Evolutionary conservation across 495 filamentous ascomycete species (phyloP), one percentile per base, ranked within the genome.

Genomic region (Aeminium ludgeri): DNA sequence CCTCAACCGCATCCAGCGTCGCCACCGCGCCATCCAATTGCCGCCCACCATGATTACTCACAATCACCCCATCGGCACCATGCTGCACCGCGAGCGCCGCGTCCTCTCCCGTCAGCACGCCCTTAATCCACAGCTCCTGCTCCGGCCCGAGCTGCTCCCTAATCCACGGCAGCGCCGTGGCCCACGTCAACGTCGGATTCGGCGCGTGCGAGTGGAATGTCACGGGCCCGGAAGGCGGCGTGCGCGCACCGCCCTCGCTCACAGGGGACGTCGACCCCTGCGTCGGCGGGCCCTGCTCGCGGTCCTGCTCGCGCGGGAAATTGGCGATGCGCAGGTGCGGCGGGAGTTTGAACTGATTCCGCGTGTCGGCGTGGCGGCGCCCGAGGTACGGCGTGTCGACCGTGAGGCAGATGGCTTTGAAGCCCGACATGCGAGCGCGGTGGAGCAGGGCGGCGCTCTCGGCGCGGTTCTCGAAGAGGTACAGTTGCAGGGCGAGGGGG

Each of bases 21-120:
- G 40, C 50, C 11, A 56, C 35, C 20, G 63, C 45, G 10, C 60
- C 59, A 30, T 62, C 57, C n/a, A 61, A 43, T 38, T 61, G 59
- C 45, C 68, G 50, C 3, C 68, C 68, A 2, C 67, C 68, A 38
- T 72, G 69, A 29, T 72, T 70, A 1, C 62, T 65, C 5, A 63
- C 54, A 2, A 61, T 52, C 18, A 63, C 56, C n/a, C 60, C 60
- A 19, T 52, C 42, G 12, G 59, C 45, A 1, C 50, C 37, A 30
- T 58, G 51, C 18, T 56, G 52, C 2, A 63, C 40, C 1, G 57
- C 57, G 1, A 66, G 37, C 10, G 50, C 27, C 0, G 60, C 57
- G 39, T 63, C 60, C 42, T 57, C 68, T 1, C 63, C 66, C 2
- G 57, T 59, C 28, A 55, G 51, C 18, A 61, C 47, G 51, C 48